Base-by-base conservation (phyloP, 768 basidiomycete genomes). In the Postia placenta region DNA sequence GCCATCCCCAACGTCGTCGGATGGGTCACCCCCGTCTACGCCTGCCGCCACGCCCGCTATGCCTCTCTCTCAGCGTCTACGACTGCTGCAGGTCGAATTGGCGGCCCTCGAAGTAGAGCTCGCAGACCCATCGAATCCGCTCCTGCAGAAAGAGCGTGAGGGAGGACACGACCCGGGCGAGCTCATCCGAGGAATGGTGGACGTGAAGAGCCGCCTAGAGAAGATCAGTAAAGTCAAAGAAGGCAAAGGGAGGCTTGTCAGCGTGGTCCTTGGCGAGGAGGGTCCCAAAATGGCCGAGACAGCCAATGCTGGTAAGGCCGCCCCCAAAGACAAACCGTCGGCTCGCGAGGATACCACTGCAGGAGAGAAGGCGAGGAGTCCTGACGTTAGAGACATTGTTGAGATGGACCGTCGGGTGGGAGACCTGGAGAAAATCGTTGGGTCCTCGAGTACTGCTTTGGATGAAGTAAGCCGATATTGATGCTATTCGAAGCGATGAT, bases 341-440 rank as follows among this genome's bases (percentile, higher is more conserved):
- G 19, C 27, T 2, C 14, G 23, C 14, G 35, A 52, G 14, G 23
- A 35, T 3, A 23, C 15, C 14, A 9, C 47, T 12, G 7, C 47
- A 3, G 23, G 35, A n/a, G 51, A 23, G 30, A 52, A 49, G 39
- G 25, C 19, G 4, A 54, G 45, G 27, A 26, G 22, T 0, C 52
- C 52, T 1, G 72, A 76, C 30, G 67, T 73, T 42, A 75, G 73
- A 45, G 74, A 64, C 14, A 63, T 92, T 17, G 78, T 81, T 2
- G 85, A 89, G 49, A 75, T 97, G 61, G 95, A 98, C 66, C 75
- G 74, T 56, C 80, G 95, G 28, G 75, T 99, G 2, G 85, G 87
- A 5, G 80, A 86, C 52, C 71, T 99, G 14, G 95, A 98, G 63
- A 80, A 77, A 50, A 55, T 88, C 11, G 73, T 99, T 25, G 95